phyloP scores from a whole-genome alignment of 2,329 filamentous ascomycete genomes.

The Graphilbum fragrans region DNA sequence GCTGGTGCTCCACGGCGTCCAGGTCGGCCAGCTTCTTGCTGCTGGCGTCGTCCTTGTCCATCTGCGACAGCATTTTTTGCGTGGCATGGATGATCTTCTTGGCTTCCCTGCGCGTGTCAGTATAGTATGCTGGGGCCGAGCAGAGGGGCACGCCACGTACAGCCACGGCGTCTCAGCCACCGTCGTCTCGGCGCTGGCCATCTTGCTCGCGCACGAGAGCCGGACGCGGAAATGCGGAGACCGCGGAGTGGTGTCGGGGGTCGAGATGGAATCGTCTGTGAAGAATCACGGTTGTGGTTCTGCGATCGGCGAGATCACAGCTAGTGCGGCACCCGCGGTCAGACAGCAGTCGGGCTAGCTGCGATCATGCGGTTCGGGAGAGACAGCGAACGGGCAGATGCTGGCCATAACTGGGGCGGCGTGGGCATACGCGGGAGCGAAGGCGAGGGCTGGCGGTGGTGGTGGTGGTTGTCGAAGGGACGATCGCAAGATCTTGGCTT shows the following conservation, averaged over 20 bases:
- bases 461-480: too few relatives aligned
- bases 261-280: neutral
- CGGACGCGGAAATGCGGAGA: neutral
- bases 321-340: neutral
- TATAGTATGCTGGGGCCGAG: neutral
- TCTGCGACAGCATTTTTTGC: slow-evolving; percentile 11
- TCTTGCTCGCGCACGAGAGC: neutral
- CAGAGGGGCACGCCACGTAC: slow-evolving; percentile 2
- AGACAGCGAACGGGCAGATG: slow-evolving; percentile 1
- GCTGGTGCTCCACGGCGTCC: slow-evolving; percentile 8
- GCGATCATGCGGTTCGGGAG: slow-evolving; percentile 9
- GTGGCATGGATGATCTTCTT: slow-evolving; percentile 10
- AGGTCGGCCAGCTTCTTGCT: slow-evolving; percentile 11
- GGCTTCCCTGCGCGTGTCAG: slow-evolving; percentile 6
- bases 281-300: neutral
- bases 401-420: slow-evolving; percentile 11
- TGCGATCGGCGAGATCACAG: neutral
- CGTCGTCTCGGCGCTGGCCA: slow-evolving; percentile 1
- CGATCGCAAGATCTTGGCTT: too few relatives aligned
- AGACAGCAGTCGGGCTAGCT: slow-evolving; percentile 6
- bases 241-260: neutral
- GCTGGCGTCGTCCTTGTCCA: slow-evolving; percentile 10
- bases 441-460: too few relatives aligned
- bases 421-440: neutral
- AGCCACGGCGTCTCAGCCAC: slow-evolving; percentile 10